Evolutionary conservation across 371 early-diverging fungal species (phyloP).

Genomic region (Mucor racemosus): DNA sequence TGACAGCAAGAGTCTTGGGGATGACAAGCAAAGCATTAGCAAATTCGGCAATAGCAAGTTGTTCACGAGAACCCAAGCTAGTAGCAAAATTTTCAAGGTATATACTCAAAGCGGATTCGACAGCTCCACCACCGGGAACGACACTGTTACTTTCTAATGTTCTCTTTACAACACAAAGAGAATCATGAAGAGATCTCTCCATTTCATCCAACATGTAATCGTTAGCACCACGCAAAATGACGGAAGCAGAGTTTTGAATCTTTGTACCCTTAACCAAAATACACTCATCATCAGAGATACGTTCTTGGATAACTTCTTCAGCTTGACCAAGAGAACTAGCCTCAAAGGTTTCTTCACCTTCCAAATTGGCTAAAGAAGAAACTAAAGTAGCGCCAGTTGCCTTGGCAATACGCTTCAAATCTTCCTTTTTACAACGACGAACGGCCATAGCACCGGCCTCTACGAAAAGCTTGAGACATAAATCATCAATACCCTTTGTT

Average conservation of each 20-base stretch:
- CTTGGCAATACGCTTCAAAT: slow-evolving; percentile 97
- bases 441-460: slow-evolving; percentile 95
- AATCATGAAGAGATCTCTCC: slow-evolving; percentile 99
- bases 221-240: slow-evolving; percentile 99
- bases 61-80: slow-evolving; percentile 86
- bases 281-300: slow-evolving; percentile 98
- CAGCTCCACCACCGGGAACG: slow-evolving; percentile 99
- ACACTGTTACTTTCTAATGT: slow-evolving; percentile 97
- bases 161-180: slow-evolving; percentile 97
- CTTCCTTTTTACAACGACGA: slow-evolving; percentile 97
- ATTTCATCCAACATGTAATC: slow-evolving; percentile 99
- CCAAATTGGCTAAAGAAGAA: slow-evolving; percentile 97
- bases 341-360: slow-evolving; percentile 97
- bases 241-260: slow-evolving; percentile 87
- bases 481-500: slow-evolving; percentile 99
- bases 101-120: slow-evolving; percentile 97
- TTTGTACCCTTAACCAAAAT: slow-evolving; percentile 96
- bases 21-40: slow-evolving; percentile 97
- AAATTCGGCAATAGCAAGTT: slow-evolving; percentile 98
- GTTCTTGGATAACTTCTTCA: slow-evolving; percentile 96
- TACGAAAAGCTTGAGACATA: slow-evolving; percentile 97
- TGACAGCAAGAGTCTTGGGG: slow-evolving; percentile 98
- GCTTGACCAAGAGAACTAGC: slow-evolving; percentile 91
- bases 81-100: slow-evolving; percentile 98
- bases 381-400: slow-evolving; percentile 97